Base-by-base conservation (phyloP, 2,329 filamentous ascomycete genomes). In the Neurospora sp. region DNA sequence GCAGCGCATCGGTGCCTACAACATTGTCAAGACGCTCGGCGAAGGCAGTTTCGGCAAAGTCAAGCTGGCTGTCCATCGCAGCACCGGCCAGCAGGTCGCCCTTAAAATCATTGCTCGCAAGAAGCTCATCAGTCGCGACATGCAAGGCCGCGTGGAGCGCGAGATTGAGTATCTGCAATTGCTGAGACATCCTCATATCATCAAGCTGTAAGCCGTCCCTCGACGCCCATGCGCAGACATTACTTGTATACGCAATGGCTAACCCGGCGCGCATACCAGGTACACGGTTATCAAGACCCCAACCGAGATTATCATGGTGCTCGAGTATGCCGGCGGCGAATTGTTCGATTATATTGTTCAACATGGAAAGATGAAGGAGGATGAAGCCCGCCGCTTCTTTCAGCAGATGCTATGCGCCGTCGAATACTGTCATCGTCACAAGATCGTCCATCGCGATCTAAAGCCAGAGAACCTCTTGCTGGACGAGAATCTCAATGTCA, bases 41-140 rank as follows among this genome's bases (percentile, higher is more conserved):
- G 96, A 99, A 82, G 96, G 96, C 66, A 97, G 94, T 2, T 99
- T 99, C 80, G 96, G 96, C 76, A 99, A 99, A 83, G 96, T 99
- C 79, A 98, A 98, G 85, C 88, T 99, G 76, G 96, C 96, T 28
- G 91, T 94, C 57, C 96, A 99, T 79, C 89, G 93, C 77, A 89
- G 93, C 75, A 98, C 92, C 74, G 92, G 92, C 73, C 94, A 98
- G 81, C 92, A 97, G 83, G 96, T 99, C 67, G 96, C 96, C 37
- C 87, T 99, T 78, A 99, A 99, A 86, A 97, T 98, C 78, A 99
- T 99, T 77, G 92, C 93, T 57, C 88, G 96, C 74, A 96, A 96
- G 84, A 97, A 97, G 84, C 87, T 99, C 77, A 93, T 97, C 76
- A 98, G 94, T 75, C 87, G 95, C 77, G 96, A 99, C 81, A 98